Evolutionary conservation across 768 basidiomycete species (phyloP), one percentile per base, ranked within the genome.

Genomic region (Suillus clintonianus): DNA sequence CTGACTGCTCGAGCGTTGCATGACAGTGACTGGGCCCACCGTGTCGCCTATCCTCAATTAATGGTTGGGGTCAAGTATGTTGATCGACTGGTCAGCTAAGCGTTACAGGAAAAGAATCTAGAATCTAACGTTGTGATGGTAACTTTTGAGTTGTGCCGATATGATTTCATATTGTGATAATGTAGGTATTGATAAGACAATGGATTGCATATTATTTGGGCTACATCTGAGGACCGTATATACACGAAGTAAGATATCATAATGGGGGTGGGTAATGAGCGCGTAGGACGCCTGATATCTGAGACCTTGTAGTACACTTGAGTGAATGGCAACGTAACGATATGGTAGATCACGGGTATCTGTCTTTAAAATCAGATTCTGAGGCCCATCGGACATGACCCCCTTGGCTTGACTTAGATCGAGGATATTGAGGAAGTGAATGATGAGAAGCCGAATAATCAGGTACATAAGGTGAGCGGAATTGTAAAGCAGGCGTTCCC

Each of bases 1-100:
- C 54, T 70, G 68, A 57, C 72, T 77, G 67, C 67, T 72, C 27
- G 74, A 69, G 62, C 75, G 75, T 57, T 75, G 75, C 74, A 75
- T 75, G 58, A 34, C 13, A 32, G 27, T 13, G 39, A 39, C 11
- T 59, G 36, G 37, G 24, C 39, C 37, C 17, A 41, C 37, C 37
- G 37, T 5, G 55, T 56, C 54, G 10, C 36, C 55, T 56, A 41
- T 57, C 22, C 24, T 22, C 17, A 19, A 57, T 56, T 37, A 51
- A 56, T 37, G 14, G 36, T 14, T n/a, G 51, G 8, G 51, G 30
- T 53, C 11, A n/a, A 54, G 32, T 37, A 22, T 39, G 55, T 39
- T 24, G 36, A 41, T 57, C 39, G 27, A 39, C 56, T 41, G 24
- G 24, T 27, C 24, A 57, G 56, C 24, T 13, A 30, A 39, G 41